These are phyloP conservation scores for Scleroderma citrinum DNA, from an alignment of 768 basidiomycete species.

Conservation along the genomic window DNA sequence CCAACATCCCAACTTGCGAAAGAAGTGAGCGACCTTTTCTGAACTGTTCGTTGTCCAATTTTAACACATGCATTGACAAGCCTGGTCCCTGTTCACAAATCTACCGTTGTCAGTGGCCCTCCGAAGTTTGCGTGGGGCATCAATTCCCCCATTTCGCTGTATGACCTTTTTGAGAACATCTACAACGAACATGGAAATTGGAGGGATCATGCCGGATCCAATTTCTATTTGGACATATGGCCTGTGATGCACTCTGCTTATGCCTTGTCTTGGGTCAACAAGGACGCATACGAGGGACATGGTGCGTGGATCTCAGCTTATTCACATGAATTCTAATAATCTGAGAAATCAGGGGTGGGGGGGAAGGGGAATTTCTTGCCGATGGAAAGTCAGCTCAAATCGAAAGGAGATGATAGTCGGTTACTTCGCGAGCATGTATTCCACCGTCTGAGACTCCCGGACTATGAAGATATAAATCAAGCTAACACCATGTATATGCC, in stretches of 20 bases:
- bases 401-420: not conserved
- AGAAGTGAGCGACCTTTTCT: not conserved
- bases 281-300: conserved; percentile 26
- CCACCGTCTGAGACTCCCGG: conserved; percentile 6
- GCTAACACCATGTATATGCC: conserved; percentile 26
- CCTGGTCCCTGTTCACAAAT: conserved; percentile 4
- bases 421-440: conserved; percentile 10
- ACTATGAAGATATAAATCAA: conserved; percentile 6
- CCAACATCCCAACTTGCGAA: conserved; percentile 6
- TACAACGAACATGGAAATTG: conserved; percentile 17
- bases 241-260: conserved; percentile 19
- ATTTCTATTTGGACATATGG: conserved; percentile 29
- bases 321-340: not conserved
- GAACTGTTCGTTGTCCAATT: not conserved
- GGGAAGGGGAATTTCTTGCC: conserved; percentile 14
- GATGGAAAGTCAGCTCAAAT: conserved; percentile 7
- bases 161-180: conserved; percentile 28
- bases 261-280: conserved; percentile 26
- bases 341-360: conserved; percentile 5
- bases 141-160: conserved; percentile 25
- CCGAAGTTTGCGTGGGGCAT: conserved; percentile 29
- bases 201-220: conserved; percentile 8
- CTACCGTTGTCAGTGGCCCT: conserved; percentile 20
- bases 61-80: not conserved
- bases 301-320: conserved; percentile 11